These are phyloP conservation scores for Pontederia paniculata DNA, from an alignment of 176 grass and related monocot genomes.

Conservation along the genomic window DNA sequence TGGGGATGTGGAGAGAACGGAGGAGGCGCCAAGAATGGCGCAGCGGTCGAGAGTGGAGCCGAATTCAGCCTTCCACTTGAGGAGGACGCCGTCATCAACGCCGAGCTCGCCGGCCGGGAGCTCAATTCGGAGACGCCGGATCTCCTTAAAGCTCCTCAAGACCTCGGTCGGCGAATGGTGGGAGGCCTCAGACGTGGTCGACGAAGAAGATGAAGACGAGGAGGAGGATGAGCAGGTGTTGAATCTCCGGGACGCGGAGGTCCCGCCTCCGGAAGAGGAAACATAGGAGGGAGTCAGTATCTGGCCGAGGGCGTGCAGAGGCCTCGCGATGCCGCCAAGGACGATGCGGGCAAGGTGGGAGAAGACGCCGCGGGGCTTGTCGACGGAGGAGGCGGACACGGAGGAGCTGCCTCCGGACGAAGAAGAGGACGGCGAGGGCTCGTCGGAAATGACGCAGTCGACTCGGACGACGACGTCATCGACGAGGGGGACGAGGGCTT, in stretches of 20 bases:
- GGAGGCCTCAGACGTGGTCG: neutral
- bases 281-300: neutral
- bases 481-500: neutral
- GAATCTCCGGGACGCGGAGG: neutral
- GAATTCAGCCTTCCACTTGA: constrained; percentile 3
- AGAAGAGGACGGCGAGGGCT: neutral
- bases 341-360: constrained; percentile 3
- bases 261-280: neutral
- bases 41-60: constrained; percentile 8
- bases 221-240: neutral
- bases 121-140: constrained; percentile 3
- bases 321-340: neutral
- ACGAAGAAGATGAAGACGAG: neutral
- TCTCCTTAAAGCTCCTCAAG: constrained; percentile 3
- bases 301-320: constrained; percentile 2
- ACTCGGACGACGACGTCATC: constrained; percentile 4
- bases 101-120: constrained; percentile 3
- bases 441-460: constrained; percentile 10
- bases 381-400: neutral
- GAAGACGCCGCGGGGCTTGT: constrained; percentile 4
- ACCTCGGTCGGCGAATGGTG: constrained; percentile 5
- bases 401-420: neutral
- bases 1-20: neutral
- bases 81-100: neutral
- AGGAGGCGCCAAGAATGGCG: constrained; percentile 2